phyloP scores from a whole-genome alignment of 1,139 yeast genomes.

The Lodderomyces jiufengensis region DNA sequence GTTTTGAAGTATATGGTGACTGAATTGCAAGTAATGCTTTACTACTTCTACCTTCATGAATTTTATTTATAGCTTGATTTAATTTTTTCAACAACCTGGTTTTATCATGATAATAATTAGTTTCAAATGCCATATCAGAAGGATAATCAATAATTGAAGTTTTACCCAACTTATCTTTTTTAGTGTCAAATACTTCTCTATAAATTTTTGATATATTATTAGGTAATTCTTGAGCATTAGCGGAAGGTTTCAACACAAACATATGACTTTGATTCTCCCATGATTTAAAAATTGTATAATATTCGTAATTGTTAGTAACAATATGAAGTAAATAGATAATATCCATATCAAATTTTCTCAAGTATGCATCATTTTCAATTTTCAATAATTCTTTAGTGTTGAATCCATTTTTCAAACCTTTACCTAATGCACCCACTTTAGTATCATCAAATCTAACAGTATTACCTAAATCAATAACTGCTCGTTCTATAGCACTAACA shows the following conservation, averaged over 20 bases:
- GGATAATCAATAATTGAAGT: constrained; percentile 49
- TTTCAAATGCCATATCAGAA: constrained; percentile 49
- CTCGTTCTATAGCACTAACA: constrained; percentile 65
- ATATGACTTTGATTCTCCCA: constrained; percentile 55
- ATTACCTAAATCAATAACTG: constrained; percentile 74
- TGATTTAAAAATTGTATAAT: constrained; percentile 64
- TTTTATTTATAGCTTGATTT: constrained; percentile 49
- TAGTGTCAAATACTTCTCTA: constrained; percentile 45
- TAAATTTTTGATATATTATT: constrained; percentile 53
- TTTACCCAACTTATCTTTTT: constrained; percentile 43
- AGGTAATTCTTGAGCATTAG: constrained; percentile 65
- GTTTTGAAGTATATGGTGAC: constrained; percentile 56
- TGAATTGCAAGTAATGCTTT: constrained; percentile 68
- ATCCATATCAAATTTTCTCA: constrained; percentile 54
- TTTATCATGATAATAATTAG: constrained; percentile 46
- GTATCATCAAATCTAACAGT: constrained; percentile 66
- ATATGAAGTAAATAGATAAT: constrained; percentile 70
- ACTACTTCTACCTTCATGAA: constrained; percentile 67
- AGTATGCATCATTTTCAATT: constrained; percentile 48
- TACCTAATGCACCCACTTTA: constrained; percentile 78
- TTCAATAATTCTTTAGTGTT: constrained; percentile 54
- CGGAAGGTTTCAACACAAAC: constrained; percentile 66
- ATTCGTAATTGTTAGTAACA: constrained; percentile 72
- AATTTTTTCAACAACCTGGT: constrained; percentile 51
- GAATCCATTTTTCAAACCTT: constrained; percentile 84